Percentiles rank a stretch among this genome's conserved stretches.
These are phyloP conservation scores for Xylogone sp. DNA, from an alignment of 2,329 filamentous ascomycete species.

Conservation along the genomic window DNA sequence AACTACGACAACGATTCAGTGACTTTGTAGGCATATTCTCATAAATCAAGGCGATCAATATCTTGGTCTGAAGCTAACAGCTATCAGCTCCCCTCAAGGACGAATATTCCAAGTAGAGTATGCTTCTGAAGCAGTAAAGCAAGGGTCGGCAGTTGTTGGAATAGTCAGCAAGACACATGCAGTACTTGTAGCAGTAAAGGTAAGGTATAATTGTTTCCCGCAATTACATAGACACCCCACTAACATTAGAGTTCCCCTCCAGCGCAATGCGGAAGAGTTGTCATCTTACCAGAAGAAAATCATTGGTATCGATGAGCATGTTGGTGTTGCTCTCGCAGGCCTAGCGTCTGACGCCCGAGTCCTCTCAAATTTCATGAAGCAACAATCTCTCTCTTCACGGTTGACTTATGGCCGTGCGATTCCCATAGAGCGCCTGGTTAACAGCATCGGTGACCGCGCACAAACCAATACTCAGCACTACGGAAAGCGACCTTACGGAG, in stretches of 20 bases:
- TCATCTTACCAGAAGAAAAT: constrained; percentile 99
- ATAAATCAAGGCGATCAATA: background rate
- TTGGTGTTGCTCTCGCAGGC: constrained; percentile 91
- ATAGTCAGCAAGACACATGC: constrained; percentile 97
- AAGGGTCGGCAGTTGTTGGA: constrained; percentile 95
- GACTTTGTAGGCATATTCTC: constrained; percentile 73
- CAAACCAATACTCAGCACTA: constrained; percentile 98
- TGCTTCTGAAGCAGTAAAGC: constrained; percentile 97
- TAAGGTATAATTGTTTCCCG: constrained; percentile 36
- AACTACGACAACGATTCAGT: constrained; percentile 99
- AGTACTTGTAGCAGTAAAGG: constrained; percentile 95
- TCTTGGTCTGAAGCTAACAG: constrained; percentile 17
- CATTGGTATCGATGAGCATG: constrained; percentile 92
- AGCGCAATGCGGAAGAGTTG: constrained; percentile 98
- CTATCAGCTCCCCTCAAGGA: constrained; percentile 86
- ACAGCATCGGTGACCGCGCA: constrained; percentile 91
- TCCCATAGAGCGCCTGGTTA: constrained; percentile 82
- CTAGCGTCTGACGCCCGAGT: constrained; percentile 97
- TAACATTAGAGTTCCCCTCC: constrained; percentile 14
- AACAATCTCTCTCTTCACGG: constrained; percentile 92
- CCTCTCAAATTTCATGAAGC: constrained; percentile 99
- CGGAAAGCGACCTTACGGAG: constrained; percentile 92
- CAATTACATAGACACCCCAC: background rate
- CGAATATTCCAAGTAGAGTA: constrained; percentile 99
- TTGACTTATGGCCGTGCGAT: constrained; percentile 95